A percentile compares a stretch with the other conserved stretches of the same genome.
phyloP scores from a whole-genome alignment of 805 yeast species.

The Spathaspora sp. region DNA sequence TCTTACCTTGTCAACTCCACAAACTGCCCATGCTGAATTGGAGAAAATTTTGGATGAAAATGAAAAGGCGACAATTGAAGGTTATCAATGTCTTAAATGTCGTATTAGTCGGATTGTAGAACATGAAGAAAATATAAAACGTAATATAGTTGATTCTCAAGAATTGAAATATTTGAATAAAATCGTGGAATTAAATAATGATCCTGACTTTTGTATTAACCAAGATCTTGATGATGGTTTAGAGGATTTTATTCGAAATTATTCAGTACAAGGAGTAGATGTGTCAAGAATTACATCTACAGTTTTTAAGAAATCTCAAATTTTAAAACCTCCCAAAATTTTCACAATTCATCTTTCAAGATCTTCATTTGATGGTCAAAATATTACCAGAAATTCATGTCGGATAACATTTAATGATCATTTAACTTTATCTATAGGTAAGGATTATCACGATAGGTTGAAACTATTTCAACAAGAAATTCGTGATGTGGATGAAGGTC shows the following conservation, averaged over 20 bases:
- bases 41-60: slow-evolving; percentile 52
- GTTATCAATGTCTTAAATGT: slow-evolving; percentile 78
- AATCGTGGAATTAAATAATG: slow-evolving; percentile 32
- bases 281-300: slow-evolving; percentile 52
- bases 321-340: slow-evolving; percentile 65
- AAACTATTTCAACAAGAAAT: slow-evolving; percentile 26
- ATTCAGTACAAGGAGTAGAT: slow-evolving; percentile 41
- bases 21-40: slow-evolving; percentile 40
- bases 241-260: slow-evolving; percentile 44
- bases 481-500: slow-evolving; percentile 13
- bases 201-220: slow-evolving; percentile 48
- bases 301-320: slow-evolving; percentile 61
- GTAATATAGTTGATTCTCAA: slow-evolving; percentile 21
- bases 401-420: slow-evolving; percentile 61
- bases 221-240: slow-evolving; percentile 58
- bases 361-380: slow-evolving; percentile 68
- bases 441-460: slow-evolving; percentile 32
- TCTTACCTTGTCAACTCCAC: slow-evolving; percentile 74
- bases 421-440: slow-evolving; percentile 46
- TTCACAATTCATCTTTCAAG: slow-evolving; percentile 83
- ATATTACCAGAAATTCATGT: slow-evolving; percentile 71
- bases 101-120: slow-evolving; percentile 33
- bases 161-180: slow-evolving; percentile 15
- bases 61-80: slow-evolving; percentile 68
- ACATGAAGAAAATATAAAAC: slow-evolving; percentile 23